Evolutionary conservation across 1,139 yeast genomes (phyloP).

Genomic region (Hansenula lynferdii): DNA sequence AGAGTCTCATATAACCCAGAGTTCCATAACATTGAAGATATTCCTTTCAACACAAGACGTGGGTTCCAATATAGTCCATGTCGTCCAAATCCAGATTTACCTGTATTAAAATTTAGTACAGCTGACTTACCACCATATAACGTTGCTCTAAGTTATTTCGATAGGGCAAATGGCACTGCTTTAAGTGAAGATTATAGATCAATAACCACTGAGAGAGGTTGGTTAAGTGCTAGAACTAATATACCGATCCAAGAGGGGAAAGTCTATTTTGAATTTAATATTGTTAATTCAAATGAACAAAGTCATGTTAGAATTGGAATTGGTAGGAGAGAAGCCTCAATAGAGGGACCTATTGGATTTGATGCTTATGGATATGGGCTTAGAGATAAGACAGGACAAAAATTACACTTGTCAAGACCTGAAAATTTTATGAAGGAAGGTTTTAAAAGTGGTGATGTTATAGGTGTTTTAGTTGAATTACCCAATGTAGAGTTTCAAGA

Average conservation of each 20-base stretch:
- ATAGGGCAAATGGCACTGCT: slow-evolving; percentile 58
- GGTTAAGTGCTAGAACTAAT: slow-evolving; percentile 77
- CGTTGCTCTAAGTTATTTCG: slow-evolving; percentile 66
- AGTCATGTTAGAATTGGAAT: slow-evolving; percentile 77
- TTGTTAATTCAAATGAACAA: slow-evolving; percentile 41
- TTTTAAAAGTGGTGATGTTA: slow-evolving; percentile 70
- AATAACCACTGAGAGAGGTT: slow-evolving; percentile 62
- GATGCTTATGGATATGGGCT: slow-evolving; percentile 94
- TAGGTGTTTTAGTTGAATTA: slow-evolving; percentile 73
- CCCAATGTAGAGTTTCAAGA: slow-evolving; percentile 42
- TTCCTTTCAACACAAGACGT: slow-evolving; percentile 65
- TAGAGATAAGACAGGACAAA: slow-evolving; percentile 77
- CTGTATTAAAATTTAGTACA: slow-evolving; percentile 61
- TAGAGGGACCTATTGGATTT: slow-evolving; percentile 94
- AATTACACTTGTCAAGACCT: slow-evolving; percentile 72
- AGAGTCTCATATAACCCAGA: slow-evolving; percentile 16
- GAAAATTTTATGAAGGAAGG: slow-evolving; percentile 46
- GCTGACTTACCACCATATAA: slow-evolving; percentile 68
- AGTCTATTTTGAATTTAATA: slow-evolving; percentile 73
- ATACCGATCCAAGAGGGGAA: slow-evolving; percentile 74
- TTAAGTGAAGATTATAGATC: slow-evolving; percentile 38
- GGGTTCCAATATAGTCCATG: slow-evolving; percentile 84
- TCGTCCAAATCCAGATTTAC: slow-evolving; percentile 60
- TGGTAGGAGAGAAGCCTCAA: slow-evolving; percentile 77
- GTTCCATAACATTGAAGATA: slow-evolving; percentile 59